Base-by-base conservation (phyloP, 441 rosid genomes). In the Erodium trifolium region DNA sequence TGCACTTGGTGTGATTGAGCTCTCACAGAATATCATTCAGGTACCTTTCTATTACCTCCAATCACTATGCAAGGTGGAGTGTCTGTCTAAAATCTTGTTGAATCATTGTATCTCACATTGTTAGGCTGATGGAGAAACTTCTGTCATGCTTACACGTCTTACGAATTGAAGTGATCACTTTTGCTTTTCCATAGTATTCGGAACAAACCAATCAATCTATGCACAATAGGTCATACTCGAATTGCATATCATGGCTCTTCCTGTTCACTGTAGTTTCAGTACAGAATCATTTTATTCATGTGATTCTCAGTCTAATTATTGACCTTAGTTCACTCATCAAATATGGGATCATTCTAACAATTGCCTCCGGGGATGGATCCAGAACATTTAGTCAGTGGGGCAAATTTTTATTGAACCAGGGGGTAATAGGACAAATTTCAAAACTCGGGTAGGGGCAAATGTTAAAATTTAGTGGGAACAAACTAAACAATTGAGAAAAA, bases 1-100 rank as follows among this genome's bases (percentile, higher is more conserved):
- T 2, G 63, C 63, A 57, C 63, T 57, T 17, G 27, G 63, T 57
- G 63, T 57, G 63, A 18, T 57, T 18, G 63, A 57, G 17, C 63
- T 57, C 10, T 57, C 63, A 10, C 63, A 57, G 12, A 57, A 57
- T 17, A 57, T 57, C 23, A 57, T 57, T 18, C 63, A 57, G 63
- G 63, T 57, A 57, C 8, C 60, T n/a, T 53, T 16, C 51, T 16
- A 53, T 53, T 16, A 53, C 19, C 19, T 14, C 17, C 63, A 57
- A 57, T 57, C 27, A 16, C 2, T 14, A 53, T 17, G 27, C 11
- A 18, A 57, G 63, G 63, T 57, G 63, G 63, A 57, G 27, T 6
- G 27, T 4, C 63, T 57, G 12, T 57, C 62, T 17, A 57, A 57
- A 57, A 17, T 18, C 27, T 57, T 53, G 60, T 53, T 16, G 23